Percentiles rank a stretch among this genome's conserved stretches.
These are phyloP conservation scores for Aquilaria sinensis DNA, from an alignment of 345 rosid genomes.

Conservation along the genomic window DNA sequence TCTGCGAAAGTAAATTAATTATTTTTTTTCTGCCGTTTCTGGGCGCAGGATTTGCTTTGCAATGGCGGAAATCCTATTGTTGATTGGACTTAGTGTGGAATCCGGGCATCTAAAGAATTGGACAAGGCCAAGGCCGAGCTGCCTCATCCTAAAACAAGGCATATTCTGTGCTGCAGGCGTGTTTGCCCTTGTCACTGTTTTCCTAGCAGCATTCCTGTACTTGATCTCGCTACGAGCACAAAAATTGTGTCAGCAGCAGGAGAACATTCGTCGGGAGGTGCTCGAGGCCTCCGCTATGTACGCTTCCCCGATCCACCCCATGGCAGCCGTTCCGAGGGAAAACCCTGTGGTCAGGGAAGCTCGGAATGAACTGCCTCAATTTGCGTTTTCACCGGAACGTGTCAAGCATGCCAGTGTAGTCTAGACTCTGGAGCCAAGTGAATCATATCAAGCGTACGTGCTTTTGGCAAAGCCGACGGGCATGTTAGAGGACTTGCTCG, in stretches of 20 bases:
- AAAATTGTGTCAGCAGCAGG: slow-evolving; percentile 43
- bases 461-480: slow-evolving; percentile 11
- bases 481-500: background rate
- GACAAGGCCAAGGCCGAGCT: slow-evolving; percentile 61
- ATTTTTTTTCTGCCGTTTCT: background rate
- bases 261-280: slow-evolving; percentile 38
- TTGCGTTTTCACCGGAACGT: slow-evolving; percentile 13
- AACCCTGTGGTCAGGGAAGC: slow-evolving; percentile 36
- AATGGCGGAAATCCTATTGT: slow-evolving; percentile 60
- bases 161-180: slow-evolving; percentile 79
- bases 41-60: slow-evolving; percentile 65
- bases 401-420: slow-evolving; percentile 22
- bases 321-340: slow-evolving; percentile 52
- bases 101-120: slow-evolving; percentile 84
- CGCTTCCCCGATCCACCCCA: slow-evolving; percentile 54
- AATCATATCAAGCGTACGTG: background rate
- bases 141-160: slow-evolving; percentile 63
- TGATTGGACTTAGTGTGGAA: slow-evolving; percentile 80
- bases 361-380: slow-evolving; percentile 12
- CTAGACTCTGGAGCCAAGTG: slow-evolving; percentile 8
- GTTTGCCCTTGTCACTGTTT: slow-evolving; percentile 53
- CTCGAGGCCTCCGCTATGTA: slow-evolving; percentile 46
- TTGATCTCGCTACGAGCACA: slow-evolving; percentile 71
- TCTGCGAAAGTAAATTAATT: too few relatives aligned
- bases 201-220: slow-evolving; percentile 65